Percentiles rank a stretch among this genome's conserved stretches.
These are phyloP conservation scores for Starmerella bombi DNA, from an alignment of 805 yeast species.

Conservation along the genomic window DNA sequence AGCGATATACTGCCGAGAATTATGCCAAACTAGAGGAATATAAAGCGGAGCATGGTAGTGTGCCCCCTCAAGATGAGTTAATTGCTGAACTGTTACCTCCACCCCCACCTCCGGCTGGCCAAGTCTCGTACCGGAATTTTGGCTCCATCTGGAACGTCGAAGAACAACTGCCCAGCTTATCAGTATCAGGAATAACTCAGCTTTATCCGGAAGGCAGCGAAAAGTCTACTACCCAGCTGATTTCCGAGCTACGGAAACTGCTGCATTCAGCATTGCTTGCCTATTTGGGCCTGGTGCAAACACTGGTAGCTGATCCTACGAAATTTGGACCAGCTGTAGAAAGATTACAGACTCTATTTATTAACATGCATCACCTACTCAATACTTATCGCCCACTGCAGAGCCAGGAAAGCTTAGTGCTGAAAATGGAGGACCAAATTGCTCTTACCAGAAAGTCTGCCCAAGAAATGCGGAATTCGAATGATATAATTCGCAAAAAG, in stretches of 20 bases:
- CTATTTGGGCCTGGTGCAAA: constrained; percentile 69
- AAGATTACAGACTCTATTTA: constrained; percentile 61
- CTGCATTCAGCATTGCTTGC: constrained; percentile 66
- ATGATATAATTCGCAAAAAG: constrained; percentile 32
- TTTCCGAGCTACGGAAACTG: constrained; percentile 57
- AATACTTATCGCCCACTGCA: constrained; percentile 94
- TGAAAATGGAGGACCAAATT: constrained; percentile 58
- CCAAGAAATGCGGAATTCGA: constrained; percentile 30
- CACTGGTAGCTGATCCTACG: constrained; percentile 60
- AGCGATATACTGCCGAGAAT: constrained; percentile 56
- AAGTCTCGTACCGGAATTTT: constrained; percentile 61
- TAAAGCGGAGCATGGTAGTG: constrained; percentile 1
- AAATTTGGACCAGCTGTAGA: constrained; percentile 53
- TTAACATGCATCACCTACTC: constrained; percentile 81
- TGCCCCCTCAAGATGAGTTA: constrained; percentile 3
- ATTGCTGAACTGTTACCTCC: constrained; percentile 25
- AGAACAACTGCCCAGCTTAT: constrained; percentile 63
- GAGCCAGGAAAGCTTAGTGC: constrained; percentile 73
- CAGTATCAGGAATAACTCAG: constrained; percentile 65
- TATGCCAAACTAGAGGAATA: constrained; percentile 23
- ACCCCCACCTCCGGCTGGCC: constrained; percentile 24
- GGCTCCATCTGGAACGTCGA: constrained; percentile 76
- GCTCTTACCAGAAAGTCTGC: constrained; percentile 20
- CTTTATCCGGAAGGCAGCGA: constrained; percentile 36
- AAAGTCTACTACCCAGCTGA: constrained; percentile 14